A percentile compares a stretch with the other conserved stretches of the same genome.
Evolutionary conservation across 2,329 filamentous ascomycete genomes (phyloP).

Genomic region (Pyrenochaeta sp.): DNA sequence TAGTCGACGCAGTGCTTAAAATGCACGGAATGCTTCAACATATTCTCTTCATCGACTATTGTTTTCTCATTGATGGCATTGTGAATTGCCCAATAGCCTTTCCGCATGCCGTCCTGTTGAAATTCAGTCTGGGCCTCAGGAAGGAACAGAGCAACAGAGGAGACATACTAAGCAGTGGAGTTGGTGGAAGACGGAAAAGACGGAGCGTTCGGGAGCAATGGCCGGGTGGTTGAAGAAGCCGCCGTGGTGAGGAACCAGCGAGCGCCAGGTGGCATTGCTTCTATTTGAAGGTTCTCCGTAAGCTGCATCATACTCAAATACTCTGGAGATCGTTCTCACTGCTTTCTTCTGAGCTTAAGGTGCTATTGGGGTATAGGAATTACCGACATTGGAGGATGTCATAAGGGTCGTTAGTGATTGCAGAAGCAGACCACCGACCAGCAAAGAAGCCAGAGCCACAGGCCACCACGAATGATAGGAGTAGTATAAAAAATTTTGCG

Average conservation of each 20-base stretch:
- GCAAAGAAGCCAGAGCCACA: not conserved
- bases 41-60: slow-evolving; percentile 7
- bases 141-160: not conserved
- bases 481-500: not conserved
- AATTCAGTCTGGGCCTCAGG: not conserved
- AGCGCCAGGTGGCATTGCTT: slow-evolving; percentile 7
- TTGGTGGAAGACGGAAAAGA: slow-evolving; percentile 25
- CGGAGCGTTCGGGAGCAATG: slow-evolving; percentile 9
- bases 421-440: not conserved
- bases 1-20: slow-evolving; percentile 23
- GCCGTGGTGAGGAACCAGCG: slow-evolving; percentile 16
- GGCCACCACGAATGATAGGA: not conserved
- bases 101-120: slow-evolving; percentile 17
- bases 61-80: slow-evolving; percentile 2
- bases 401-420: not conserved
- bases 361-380: not conserved
- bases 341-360: not conserved
- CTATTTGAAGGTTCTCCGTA: not conserved
- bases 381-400: not conserved
- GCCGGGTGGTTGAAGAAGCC: slow-evolving; percentile 23
- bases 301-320: not conserved
- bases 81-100: slow-evolving; percentile 16
- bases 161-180: slow-evolving; percentile 23
- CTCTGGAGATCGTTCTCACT: not conserved
- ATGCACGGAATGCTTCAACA: slow-evolving; percentile 11